These are phyloP conservation scores for Colletotrichum nymphaeae DNA, from an alignment of 2,329 filamentous ascomycete genomes.

Conservation along the genomic window DNA sequence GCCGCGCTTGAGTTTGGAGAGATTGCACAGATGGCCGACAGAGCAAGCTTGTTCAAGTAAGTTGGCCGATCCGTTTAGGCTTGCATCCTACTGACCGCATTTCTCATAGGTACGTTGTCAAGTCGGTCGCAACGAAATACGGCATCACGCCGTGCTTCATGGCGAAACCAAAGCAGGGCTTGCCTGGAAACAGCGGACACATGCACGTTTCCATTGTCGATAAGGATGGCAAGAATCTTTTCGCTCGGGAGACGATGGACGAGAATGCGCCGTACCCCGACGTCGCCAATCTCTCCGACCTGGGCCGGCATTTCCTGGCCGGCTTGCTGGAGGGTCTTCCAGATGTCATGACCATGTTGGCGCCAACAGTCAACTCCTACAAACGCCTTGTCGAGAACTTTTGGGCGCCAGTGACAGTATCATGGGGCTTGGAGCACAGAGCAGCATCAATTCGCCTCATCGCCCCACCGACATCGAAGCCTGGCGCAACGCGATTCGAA, in stretches of 20 bases:
- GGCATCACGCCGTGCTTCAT: constrained; percentile 98
- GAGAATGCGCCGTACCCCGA: constrained; percentile 79
- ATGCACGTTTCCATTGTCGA: constrained; percentile 94
- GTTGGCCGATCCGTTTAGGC: constrained; percentile 36
- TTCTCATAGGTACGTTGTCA: constrained; percentile 77
- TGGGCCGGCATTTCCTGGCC: constrained; percentile 93
- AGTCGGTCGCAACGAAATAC: constrained; percentile 86
- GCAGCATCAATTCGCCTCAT: constrained; percentile 92
- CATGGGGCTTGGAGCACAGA: constrained; percentile 95
- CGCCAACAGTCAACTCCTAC: constrained; percentile 97
- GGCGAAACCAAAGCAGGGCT: constrained; percentile 92
- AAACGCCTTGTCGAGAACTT: constrained; percentile 99
- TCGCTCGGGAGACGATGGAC: constrained; percentile 76
- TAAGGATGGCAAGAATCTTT: constrained; percentile 83
- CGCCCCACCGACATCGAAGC: constrained; percentile 84
- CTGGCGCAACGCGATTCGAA: constrained; percentile 91
- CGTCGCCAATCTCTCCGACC: constrained; percentile 82
- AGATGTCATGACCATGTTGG: constrained; percentile 94
- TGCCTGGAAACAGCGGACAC: constrained; percentile 95
- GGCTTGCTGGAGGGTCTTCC: constrained; percentile 89
- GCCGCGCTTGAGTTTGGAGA: constrained; percentile 93
- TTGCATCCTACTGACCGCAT: neutral
- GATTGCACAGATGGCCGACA: constrained; percentile 90
- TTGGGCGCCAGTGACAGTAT: constrained; percentile 98
- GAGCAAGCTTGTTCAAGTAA: constrained; percentile 89